Conservation (phyloP, 345 rosid genomes). For the Brassica incana region DNA sequence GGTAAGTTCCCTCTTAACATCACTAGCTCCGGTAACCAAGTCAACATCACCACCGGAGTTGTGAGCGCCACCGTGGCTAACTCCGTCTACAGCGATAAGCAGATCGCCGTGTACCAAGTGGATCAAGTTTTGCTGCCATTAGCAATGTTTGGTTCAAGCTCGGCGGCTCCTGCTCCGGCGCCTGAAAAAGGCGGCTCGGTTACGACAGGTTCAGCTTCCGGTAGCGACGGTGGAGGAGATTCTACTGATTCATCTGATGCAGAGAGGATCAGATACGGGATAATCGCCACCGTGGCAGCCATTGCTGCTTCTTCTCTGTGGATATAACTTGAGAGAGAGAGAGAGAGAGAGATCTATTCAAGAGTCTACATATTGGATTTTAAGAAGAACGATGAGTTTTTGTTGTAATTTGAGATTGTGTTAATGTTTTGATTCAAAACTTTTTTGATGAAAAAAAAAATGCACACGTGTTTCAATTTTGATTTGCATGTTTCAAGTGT, state of each 20-base stretch:
- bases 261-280: constrained; percentile 11
- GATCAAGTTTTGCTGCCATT: constrained; percentile 76
- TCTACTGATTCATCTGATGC: constrained; percentile 52
- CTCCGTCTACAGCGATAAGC: constrained; percentile 51
- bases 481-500: background rate
- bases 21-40: constrained; percentile 76
- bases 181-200: constrained; percentile 54
- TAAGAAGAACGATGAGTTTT: constrained; percentile 15
- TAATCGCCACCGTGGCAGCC: constrained; percentile 14
- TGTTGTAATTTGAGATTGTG: constrained; percentile 22
- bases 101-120: constrained; percentile 77
- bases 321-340: constrained; percentile 34
- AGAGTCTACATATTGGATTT: background rate
- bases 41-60: constrained; percentile 79
- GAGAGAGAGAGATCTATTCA: background rate
- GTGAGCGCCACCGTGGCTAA: constrained; percentile 64
- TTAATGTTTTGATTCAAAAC: background rate
- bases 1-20: constrained; percentile 71
- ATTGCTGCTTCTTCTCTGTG: constrained; percentile 41
- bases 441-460: background rate
- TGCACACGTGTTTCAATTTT: background rate
- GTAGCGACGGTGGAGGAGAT: constrained; percentile 42
- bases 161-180: constrained; percentile 63
- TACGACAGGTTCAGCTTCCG: constrained; percentile 47
- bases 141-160: constrained; percentile 57